Base-by-base conservation (phyloP, 2,329 filamentous ascomycete species). In the Talaromyces sp. region DNA sequence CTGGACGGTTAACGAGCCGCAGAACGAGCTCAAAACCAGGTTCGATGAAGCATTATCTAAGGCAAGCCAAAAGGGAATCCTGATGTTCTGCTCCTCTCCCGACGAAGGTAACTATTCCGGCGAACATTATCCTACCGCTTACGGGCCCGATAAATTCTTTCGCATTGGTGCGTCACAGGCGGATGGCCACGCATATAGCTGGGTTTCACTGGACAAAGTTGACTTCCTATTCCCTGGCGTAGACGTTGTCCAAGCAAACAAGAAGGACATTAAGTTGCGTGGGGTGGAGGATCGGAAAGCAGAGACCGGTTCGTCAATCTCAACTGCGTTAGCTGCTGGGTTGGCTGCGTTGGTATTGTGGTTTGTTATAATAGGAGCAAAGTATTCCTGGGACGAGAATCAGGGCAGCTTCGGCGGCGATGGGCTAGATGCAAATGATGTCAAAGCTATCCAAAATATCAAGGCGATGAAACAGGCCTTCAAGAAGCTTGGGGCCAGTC, bases 241-340 rank as follows among this genome's bases (percentile, higher is more conserved):
- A 15, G 47, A 51, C 22, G 47, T 51, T 29, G 47, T 51, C 25
- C 47, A n/a, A 29, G 47, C 47, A 51, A 27, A 51, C 47, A 51
- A 51, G 47, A 51, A 51, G 47, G 47, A 51, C 47, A 51, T 51
- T 15, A 53, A 53, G 25, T 29, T 53, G 49, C 25, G 49, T n/a
- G 47, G 25, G 47, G 47, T 51, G 47, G 47, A 31, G 6, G 25
- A 53, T 31, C 49, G 49, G 15, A 53, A 29, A 29, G 49, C 25
- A 31, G 49, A 31, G 49, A 29, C 45, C 45, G 25, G 49, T 5
- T 53, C 49, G 10, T 53, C 49, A n/a, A 53, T 53, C 6, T 53
- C 49, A 15, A 53, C 49, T 53, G 15, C 25, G 2, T 53, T 53
- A n/a, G 49, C 25, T 31, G 49, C 22, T 53, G 49, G 49, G 1